Conservation (phyloP, 495 filamentous ascomycete species). For the Aspergillus ellipticus region DNA sequence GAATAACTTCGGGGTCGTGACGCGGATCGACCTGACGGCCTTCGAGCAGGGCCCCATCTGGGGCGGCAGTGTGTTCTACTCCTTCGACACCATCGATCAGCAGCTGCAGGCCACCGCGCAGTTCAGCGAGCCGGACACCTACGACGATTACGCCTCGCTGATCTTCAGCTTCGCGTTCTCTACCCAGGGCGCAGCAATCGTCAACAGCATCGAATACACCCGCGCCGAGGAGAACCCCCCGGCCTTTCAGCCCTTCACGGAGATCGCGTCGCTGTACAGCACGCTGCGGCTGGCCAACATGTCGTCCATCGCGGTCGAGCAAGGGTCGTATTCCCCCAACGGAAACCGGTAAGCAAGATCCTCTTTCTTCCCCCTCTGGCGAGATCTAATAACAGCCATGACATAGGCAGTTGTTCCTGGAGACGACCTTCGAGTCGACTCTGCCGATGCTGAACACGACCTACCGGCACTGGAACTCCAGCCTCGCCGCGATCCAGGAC, state of each 20-base stretch:
- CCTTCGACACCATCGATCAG: constrained; percentile 14
- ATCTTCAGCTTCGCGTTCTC: constrained; percentile 20
- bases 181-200: constrained; percentile 2
- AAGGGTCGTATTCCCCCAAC: constrained; percentile 4
- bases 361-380: neutral
- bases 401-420: constrained; percentile 4
- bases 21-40: constrained; percentile 41
- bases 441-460: constrained; percentile 12
- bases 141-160: constrained; percentile 26
- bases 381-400: neutral
- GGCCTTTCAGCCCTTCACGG: constrained; percentile 26
- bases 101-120: constrained; percentile 7
- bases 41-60: constrained; percentile 32
- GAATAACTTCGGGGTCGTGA: constrained; percentile 56
- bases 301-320: constrained; percentile 31
- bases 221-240: constrained; percentile 24
- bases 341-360: constrained; percentile 11
- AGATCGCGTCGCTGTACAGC: constrained; percentile 21
- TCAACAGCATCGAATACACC: constrained; percentile 24
- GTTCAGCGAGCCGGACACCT: constrained; percentile 13
- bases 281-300: constrained; percentile 34
- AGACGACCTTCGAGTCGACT: constrained; percentile 12
- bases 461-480: constrained; percentile 16
- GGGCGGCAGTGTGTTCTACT: constrained; percentile 29
- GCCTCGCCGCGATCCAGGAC: constrained; percentile 7